Percentiles rank a stretch among this genome's conserved stretches.
Evolutionary conservation across 1,139 yeast species (phyloP).

Genomic region (Saccharomyces hybrid): DNA sequence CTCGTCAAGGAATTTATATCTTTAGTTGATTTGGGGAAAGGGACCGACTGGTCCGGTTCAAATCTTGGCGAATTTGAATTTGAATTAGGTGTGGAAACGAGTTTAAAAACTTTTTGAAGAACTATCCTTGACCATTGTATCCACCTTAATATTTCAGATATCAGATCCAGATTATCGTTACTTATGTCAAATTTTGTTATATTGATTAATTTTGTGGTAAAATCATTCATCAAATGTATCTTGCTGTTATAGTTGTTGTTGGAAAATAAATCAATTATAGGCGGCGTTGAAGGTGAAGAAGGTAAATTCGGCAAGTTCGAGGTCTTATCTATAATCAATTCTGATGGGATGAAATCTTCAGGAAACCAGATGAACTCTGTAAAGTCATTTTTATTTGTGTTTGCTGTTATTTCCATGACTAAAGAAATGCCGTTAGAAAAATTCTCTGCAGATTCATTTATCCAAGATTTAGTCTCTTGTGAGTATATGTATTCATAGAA

Average conservation of each 20-base stretch:
- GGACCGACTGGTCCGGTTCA: neutral
- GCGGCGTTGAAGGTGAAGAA: neutral
- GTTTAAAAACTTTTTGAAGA: constrained; percentile 11
- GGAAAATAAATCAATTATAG: constrained; percentile 3
- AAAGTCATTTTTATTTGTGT: neutral
- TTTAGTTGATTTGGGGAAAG: neutral
- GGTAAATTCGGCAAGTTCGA: neutral
- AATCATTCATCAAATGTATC: constrained; percentile 23
- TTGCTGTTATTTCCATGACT: constrained; percentile 20
- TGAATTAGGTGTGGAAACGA: constrained; percentile 7
- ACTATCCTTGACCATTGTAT: constrained; percentile 25
- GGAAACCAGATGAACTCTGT: constrained; percentile 21
- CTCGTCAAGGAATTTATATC: neutral
- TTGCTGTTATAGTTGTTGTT: constrained; percentile 6
- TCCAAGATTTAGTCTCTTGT: constrained; percentile 21
- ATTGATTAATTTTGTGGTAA: constrained; percentile 25
- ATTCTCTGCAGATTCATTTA: constrained; percentile 25
- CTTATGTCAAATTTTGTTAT: constrained; percentile 24
- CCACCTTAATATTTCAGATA: constrained; percentile 27
- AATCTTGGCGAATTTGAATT: neutral
- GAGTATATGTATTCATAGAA: constrained; percentile 27
- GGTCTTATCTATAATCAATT: constrained; percentile 13
- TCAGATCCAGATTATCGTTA: constrained; percentile 27
- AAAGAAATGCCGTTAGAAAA: constrained; percentile 24
- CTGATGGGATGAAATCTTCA: constrained; percentile 21